phyloP scores from a whole-genome alignment of 768 basidiomycete species.

The Suillus placidus region DNA sequence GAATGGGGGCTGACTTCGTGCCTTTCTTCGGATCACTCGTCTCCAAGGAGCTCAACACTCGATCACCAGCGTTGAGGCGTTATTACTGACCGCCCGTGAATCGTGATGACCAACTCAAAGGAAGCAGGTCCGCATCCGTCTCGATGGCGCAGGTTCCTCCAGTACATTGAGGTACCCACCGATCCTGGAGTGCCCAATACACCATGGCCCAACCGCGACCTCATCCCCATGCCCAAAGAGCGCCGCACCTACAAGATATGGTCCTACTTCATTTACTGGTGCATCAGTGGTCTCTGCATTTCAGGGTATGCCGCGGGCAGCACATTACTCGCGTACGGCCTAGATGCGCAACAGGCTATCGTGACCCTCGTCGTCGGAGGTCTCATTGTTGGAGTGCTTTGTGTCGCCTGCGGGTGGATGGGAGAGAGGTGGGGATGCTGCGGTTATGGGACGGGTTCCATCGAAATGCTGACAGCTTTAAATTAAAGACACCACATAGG shows the following conservation, averaged over 20 bases:
- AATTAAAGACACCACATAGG: constrained; percentile 22
- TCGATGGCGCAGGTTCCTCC: not conserved
- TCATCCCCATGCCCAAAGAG: constrained; percentile 30
- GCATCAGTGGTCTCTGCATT: constrained; percentile 24
- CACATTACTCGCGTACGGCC: constrained; percentile 23
- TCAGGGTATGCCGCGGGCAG: constrained; percentile 20
- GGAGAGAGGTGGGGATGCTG: constrained; percentile 21
- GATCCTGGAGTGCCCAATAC: not conserved
- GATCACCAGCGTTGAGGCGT: not conserved
- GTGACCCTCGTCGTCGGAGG: constrained; percentile 20
- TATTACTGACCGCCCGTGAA: not conserved
- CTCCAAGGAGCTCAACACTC: not conserved
- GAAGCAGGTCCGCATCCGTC: not conserved
- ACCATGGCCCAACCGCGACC: constrained; percentile 24
- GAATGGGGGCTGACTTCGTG: not conserved
- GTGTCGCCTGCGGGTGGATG: constrained; percentile 26
- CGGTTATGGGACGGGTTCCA: not conserved
- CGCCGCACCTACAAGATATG: constrained; percentile 31
- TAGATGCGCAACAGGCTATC: constrained; percentile 20
- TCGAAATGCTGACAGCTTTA: constrained; percentile 9
- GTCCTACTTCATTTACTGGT: constrained; percentile 33
- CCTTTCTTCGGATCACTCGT: not conserved
- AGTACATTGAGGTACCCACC: constrained; percentile 1
- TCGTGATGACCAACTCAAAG: not conserved
- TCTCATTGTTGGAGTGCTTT: constrained; percentile 18